Evolutionary conservation across 2,329 filamentous ascomycete genomes (phyloP), one percentile per base, ranked within the genome.

Genomic region (Neoarthrinium moseri): DNA sequence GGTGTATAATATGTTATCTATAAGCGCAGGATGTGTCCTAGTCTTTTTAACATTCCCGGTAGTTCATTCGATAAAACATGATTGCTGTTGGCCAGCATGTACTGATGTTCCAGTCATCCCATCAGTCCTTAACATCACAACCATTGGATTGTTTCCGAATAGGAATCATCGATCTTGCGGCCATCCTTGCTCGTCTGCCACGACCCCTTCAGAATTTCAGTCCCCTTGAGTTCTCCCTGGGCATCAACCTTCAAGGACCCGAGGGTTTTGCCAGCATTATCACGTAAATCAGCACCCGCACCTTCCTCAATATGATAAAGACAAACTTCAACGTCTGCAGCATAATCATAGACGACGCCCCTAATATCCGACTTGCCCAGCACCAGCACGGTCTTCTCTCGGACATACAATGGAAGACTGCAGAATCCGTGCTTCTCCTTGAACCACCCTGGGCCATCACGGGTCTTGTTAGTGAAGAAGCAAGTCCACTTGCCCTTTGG

Each of bases 401-500:
- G 69, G 22, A 84, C 71, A 30, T 83, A 77, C 3, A 84, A 61
- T 3, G 81, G 81, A 50, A 84, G 57, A 1, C 74, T 80, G 36
- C 74, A 74, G 52, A 84, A 84, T 3, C 65, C 70, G 52, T 84
- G 81, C 45, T 64, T 78, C 65, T 84, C 81, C 21, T 63, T 76
- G 57, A 81, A 81, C 81, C 81, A 84, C 13, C 69, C 71, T 0
- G 77, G 72, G 22, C 79, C 72, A 36, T 69, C 62, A 56, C 75
- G 63, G 51, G 74, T 56, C 66, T 73, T 71, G 53, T 75, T 63
- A 50, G 71, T 75, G 57, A 80, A 69, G 59, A 68, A 69, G 12
- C 66, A 67, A 22, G 74, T 73, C 77, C 76, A 72, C 56, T 58
- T 62, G 43, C 76, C 67, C 56, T 59, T 54, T 51, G 78, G 67